Base-by-base conservation (phyloP, 169 alveolate species). In the Plasmodium gallinaceum region DNA sequence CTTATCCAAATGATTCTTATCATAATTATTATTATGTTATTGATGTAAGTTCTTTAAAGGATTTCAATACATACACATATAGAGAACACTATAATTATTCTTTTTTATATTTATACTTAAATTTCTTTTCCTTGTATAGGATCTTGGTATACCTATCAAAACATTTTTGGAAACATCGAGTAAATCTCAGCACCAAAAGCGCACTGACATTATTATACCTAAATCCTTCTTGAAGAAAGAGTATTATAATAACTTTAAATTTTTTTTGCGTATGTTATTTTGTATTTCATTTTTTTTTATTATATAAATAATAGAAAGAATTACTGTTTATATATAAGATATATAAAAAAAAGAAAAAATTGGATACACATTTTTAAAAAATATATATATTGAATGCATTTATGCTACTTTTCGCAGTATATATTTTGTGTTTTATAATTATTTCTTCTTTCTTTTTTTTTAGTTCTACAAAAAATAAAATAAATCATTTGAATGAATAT, bases 21-120 rank as follows among this genome's bases (percentile, higher is more conserved):
- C 96, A 94, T 89, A 94, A 94, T 73, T 70, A 74, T 61, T 94
- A 92, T 90, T 90, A 92, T 57, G 90, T 94, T 61, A 83, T 90
- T 22, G 95, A 94, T 42, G 96, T 93, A 88, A 71, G 85, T 83
- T 54, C 2, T 12, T 7, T 54, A n/a, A 54, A 10, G 6, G 1
- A n/a, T 54, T 12, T 48, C 4, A 12, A 7, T 48, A 48, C 18
- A 48, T 54, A 2, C 39, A 32, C 1, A 32, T 32, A 32, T 32
- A 32, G 4, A 32, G 1, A 32, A 32, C 4, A 4, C 39, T 32
- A 24, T 22, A 20, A 14, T 42, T n/a, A 43, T 75, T 57, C 43
- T 20, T 51, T 39, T 26, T 32, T 51, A 20, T 39, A 7, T 62
- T 3, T 37, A 62, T 32, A 45, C 42, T 39, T 43, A 18, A 62